phyloP scores from a whole-genome alignment of 2,329 filamentous ascomycete genomes.

The Exutisphaerella laricina region DNA sequence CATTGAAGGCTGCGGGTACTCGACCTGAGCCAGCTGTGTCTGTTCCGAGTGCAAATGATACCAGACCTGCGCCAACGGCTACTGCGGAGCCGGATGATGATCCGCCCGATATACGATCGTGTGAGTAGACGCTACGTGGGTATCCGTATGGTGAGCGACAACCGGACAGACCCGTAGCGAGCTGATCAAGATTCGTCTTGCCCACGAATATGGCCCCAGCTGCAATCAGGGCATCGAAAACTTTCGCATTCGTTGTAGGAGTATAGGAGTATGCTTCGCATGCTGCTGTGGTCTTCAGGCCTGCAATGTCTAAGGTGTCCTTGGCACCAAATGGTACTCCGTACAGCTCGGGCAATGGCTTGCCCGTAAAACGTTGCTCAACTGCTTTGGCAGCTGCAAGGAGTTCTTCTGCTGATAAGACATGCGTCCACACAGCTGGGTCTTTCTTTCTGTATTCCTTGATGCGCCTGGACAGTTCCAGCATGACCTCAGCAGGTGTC shows the following conservation, averaged over 20 bases:
- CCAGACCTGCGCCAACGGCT: slow-evolving; percentile 49
- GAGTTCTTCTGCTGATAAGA: slow-evolving; percentile 37
- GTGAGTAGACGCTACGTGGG: slow-evolving; percentile 48
- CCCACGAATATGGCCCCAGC: slow-evolving; percentile 55
- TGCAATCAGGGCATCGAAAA: slow-evolving; percentile 46
- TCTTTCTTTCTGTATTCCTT: slow-evolving; percentile 45
- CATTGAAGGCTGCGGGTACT: slow-evolving; percentile 51
- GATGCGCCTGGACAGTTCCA: slow-evolving; percentile 44
- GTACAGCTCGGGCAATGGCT: slow-evolving; percentile 47
- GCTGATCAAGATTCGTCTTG: slow-evolving; percentile 58
- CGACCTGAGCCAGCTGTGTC: slow-evolving; percentile 53
- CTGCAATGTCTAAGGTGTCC: slow-evolving; percentile 51
- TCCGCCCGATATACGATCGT: slow-evolving; percentile 50
- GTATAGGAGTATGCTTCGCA: slow-evolving; percentile 48
- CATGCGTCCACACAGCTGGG: slow-evolving; percentile 49
- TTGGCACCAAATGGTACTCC: slow-evolving; percentile 55
- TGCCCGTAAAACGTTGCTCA: slow-evolving; percentile 36
- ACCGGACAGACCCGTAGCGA: slow-evolving; percentile 57
- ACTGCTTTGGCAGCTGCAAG: slow-evolving; percentile 41
- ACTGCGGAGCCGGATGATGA: slow-evolving; percentile 54
- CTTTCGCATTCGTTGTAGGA: slow-evolving; percentile 45
- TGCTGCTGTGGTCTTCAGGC: slow-evolving; percentile 48
- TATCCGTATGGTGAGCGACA: slow-evolving; percentile 55
- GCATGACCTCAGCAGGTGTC: slow-evolving; percentile 40
- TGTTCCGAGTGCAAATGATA: slow-evolving; percentile 53